phyloP scores from a whole-genome alignment of 192 early-diverging fungal genomes.

The Podochytrium sp. region DNA sequence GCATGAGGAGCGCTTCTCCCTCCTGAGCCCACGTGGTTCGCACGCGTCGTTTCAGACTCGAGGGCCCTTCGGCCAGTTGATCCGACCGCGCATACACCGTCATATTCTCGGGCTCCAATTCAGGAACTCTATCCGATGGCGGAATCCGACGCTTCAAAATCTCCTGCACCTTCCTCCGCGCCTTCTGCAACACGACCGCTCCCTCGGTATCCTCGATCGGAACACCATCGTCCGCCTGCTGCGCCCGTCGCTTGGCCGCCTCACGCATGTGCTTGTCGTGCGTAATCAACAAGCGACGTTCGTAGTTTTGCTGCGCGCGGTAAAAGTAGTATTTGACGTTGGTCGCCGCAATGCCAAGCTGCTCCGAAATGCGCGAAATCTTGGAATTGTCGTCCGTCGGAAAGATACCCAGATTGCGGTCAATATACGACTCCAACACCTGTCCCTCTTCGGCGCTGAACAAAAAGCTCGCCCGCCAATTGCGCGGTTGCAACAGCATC shows the following conservation, averaged over 20 bases:
- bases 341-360: conserved; percentile 30
- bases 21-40: conserved; percentile 30
- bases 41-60: conserved; percentile 16
- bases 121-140: too few relatives aligned
- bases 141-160: background rate
- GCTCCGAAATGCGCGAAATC: conserved; percentile 26
- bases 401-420: conserved; percentile 31
- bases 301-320: conserved; percentile 38
- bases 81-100: background rate
- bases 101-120: background rate
- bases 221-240: background rate
- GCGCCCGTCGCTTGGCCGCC: conserved; percentile 1
- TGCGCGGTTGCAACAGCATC: conserved; percentile 25
- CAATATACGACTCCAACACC: conserved; percentile 38
- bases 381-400: conserved; percentile 38
- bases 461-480: conserved; percentile 41
- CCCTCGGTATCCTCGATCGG: background rate
- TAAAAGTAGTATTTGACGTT: conserved; percentile 44
- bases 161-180: conserved; percentile 7
- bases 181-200: conserved; percentile 7
- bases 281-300: conserved; percentile 11
- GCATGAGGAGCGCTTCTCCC: conserved; percentile 37
- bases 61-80: background rate
- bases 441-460: conserved; percentile 31
- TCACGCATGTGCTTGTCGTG: conserved; percentile 11